Conservation (phyloP, 1,284 basidiomycete species). For the Cystobasidiaceae sp. region DNA sequence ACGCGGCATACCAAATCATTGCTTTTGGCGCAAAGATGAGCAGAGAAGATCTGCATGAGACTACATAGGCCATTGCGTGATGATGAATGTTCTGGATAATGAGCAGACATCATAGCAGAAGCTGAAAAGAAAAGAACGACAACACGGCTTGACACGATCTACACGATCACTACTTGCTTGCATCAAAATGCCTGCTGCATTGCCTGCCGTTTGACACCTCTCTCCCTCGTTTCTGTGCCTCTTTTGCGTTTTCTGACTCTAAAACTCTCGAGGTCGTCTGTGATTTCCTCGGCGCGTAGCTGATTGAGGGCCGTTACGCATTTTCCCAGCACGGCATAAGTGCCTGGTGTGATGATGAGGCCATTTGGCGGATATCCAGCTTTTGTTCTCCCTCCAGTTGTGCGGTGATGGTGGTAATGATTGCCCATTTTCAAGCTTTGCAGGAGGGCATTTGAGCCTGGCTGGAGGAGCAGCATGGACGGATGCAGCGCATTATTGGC, state of each 20-base stretch:
- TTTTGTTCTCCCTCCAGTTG: slow-evolving; percentile 27
- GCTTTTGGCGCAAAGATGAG: too few relatives aligned
- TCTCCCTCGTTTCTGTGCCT: slow-evolving; percentile 10
- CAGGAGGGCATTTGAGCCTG: slow-evolving; percentile 10
- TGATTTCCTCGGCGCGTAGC: slow-evolving; percentile 26
- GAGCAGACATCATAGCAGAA: too few relatives aligned
- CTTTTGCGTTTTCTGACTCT: slow-evolving; percentile 16
- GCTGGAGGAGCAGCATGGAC: slow-evolving; percentile 25
- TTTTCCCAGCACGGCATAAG: slow-evolving; percentile 28
- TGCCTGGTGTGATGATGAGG: slow-evolving; percentile 24
- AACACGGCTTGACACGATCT: too few relatives aligned
- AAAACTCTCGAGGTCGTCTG: slow-evolving; percentile 25
- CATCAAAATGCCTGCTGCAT: too few relatives aligned
- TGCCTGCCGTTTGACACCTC: slow-evolving; percentile 7
- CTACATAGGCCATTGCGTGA: too few relatives aligned
- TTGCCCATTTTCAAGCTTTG: slow-evolving; percentile 17
- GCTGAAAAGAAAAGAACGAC: too few relatives aligned
- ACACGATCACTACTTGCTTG: too few relatives aligned
- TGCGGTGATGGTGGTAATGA: slow-evolving; percentile 16
- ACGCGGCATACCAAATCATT: too few relatives aligned
- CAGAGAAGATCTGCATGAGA: too few relatives aligned
- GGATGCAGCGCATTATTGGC: slow-evolving; percentile 25
- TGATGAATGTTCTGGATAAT: too few relatives aligned
- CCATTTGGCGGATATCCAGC: slow-evolving; percentile 29
- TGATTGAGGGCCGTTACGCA: slow-evolving; percentile 13